Base-by-base conservation (phyloP, 768 basidiomycete genomes). In the Suillus cothurnatus region DNA sequence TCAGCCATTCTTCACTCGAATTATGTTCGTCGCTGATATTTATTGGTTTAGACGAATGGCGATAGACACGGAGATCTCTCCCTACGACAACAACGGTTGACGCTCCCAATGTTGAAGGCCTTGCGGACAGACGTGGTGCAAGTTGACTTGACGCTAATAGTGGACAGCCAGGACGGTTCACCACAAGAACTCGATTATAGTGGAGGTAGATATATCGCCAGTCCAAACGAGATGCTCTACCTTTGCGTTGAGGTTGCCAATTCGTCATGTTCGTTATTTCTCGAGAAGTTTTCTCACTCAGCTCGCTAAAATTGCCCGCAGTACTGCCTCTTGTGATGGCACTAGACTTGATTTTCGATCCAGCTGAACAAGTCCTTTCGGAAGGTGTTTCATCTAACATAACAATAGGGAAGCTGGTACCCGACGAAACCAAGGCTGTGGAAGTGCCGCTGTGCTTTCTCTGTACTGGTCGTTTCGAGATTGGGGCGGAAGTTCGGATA, bases 11-110 rank as follows among this genome's bases (percentile, higher is more conserved):
- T 66, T 39, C 36, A 7, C 39, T 6, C 28, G 15, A 21, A 31
- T 38, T 15, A 41, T 26, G n/a, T 3, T 8, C 34, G 39, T 41
- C 14, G 28, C 19, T 69, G 14, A 61, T 50, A 68, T 31, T 64
- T 52, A 62, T 28, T 6, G 36, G 61, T 55, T 28, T 71, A 99
- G 96, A 89, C 86, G 56, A 93, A 90, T 34, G 93, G 94, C 3
- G 83, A 80, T 41, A 88, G 97, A 23, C 80, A 81, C 4, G 97
- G 97, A 6, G 84, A 87, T 64, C 78, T 99, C 41, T 90, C 89
- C 9, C 80, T 99, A 38, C 83, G 96, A 63, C 83, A 86, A 53
- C 92, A 96, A 67, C 81, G 89, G 19, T 84, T 99, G 79, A 88
- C 93, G 4, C 72, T 86, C 57, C 86, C 85, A 0, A 95, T 97